Evolutionary conservation across 495 filamentous ascomycete species (phyloP), one percentile per base, ranked within the genome.

Genomic region (Halenospora varia): DNA sequence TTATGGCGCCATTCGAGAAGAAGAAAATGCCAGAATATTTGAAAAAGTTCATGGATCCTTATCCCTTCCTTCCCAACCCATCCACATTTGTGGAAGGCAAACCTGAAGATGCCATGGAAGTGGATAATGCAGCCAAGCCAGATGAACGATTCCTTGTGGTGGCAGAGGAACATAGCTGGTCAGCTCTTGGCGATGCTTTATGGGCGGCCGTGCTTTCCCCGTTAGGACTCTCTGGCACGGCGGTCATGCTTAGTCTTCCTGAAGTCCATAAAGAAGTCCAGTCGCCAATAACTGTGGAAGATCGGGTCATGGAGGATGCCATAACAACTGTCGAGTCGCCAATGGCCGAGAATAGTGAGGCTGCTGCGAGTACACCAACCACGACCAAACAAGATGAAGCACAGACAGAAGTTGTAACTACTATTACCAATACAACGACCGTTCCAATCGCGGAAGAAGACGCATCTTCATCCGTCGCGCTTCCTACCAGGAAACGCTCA

Each of bases 1-100:
- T 82, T 17, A 87, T 90, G 71, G 79, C 77, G 55, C 77, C 79
- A 17, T 80, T 84, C 51, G 62, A 75, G 11, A 83, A 85, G 58
- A 87, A 81, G 59, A 77, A 79, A 10, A 71, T 96, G 17, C 76
- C 87, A 6, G 74, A 77, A 24, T 74, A 77, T 26, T 74, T 96
- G 18, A 82, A 77, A 61, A 83, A 78, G 52, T 83, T 86, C 48
- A 74, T 88, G 10, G 89, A 96, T 62, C 87, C 86, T 2, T 88
- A 88, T 61, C 83, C 89, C 2, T 96, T 87, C 65, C 77, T 95
- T 0, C 89, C 88, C 3, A 67, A 82, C 23, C 74, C 79, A 9
- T 58, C 40, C 10, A 52, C 29, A 26, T 29, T 13, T 35, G 13
- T 35, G 29, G 29, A 13, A 35, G 29, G 6, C 6, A 13, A 35